phyloP scores from a whole-genome alignment of 176 grass and related monocot species.

The Rhynchospora pubera region DNA sequence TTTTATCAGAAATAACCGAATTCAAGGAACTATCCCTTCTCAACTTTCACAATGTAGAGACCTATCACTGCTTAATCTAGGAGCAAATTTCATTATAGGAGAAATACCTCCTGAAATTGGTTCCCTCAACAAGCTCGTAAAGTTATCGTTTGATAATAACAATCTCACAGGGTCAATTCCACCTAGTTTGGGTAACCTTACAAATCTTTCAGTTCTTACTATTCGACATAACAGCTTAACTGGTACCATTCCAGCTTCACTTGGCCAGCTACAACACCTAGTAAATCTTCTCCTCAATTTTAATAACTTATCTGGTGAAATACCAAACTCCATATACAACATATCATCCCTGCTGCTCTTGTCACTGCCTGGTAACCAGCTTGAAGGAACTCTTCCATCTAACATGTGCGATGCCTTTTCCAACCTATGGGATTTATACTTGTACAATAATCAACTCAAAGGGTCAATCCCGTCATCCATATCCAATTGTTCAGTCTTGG shows the following conservation, averaged over 20 bases:
- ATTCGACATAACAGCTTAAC: neutral
- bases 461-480: neutral
- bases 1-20: too few species aligned
- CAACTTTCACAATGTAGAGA: neutral
- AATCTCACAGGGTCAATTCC: neutral
- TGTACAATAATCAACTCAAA: neutral
- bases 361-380: neutral
- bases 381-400: conserved; percentile 19
- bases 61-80: neutral
- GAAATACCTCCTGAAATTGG: neutral
- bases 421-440: neutral
- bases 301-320: conserved; percentile 17
- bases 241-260: neutral
- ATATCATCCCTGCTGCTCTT: neutral
- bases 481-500: conserved; percentile 15
- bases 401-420: conserved; percentile 4
- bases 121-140: neutral
- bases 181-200: neutral
- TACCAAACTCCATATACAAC: conserved; percentile 17
- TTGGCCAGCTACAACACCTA: conserved; percentile 2
- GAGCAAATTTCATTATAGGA: neutral
- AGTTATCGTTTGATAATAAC: neutral
- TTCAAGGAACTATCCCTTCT: too few species aligned
- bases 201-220: neutral
- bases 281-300: neutral